Evolutionary conservation across 768 basidiomycete species (phyloP).

Genomic region (Amanita phalloides): DNA sequence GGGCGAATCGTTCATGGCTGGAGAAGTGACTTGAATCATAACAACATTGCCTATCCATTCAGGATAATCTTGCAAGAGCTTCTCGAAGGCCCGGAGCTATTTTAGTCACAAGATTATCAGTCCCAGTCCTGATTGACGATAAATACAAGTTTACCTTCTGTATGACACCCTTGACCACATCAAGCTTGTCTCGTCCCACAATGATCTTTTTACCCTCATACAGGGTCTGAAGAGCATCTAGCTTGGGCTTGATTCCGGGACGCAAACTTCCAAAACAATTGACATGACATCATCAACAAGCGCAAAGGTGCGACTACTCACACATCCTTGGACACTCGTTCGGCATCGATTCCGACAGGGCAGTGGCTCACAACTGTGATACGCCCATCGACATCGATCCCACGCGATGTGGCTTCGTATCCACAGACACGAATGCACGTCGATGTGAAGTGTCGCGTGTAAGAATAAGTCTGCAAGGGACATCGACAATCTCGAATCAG

Average conservation of each 20-base stretch:
- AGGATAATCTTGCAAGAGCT: conserved; percentile 86
- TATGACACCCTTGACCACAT: conserved; percentile 95
- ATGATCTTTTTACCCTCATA: conserved; percentile 99
- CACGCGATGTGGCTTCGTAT: conserved; percentile 64
- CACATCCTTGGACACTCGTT: conserved; percentile 77
- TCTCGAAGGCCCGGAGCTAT: conserved; percentile 90
- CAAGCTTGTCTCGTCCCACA: conserved; percentile 93
- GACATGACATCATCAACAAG: background rate
- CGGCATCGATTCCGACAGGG: conserved; percentile 92
- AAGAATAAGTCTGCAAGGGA: conserved; percentile 66
- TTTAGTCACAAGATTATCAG: background rate
- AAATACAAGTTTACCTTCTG: conserved; percentile 59
- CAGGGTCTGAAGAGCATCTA: conserved; percentile 69
- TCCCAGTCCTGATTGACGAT: background rate
- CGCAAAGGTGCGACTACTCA: conserved; percentile 20
- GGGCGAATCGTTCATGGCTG: conserved; percentile 83
- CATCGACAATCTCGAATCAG: background rate
- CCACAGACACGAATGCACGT: conserved; percentile 96
- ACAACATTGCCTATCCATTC: conserved; percentile 91
- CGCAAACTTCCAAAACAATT: conserved; percentile 31
- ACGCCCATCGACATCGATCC: conserved; percentile 83
- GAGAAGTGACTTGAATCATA: conserved; percentile 88
- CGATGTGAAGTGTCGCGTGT: conserved; percentile 89
- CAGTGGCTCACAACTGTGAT: conserved; percentile 79
- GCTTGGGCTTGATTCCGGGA: conserved; percentile 83